A percentile compares a stretch with the other conserved stretches of the same genome.
phyloP scores from a whole-genome alignment of 352 stramenopile species.

The Globisporangium nodosum region DNA sequence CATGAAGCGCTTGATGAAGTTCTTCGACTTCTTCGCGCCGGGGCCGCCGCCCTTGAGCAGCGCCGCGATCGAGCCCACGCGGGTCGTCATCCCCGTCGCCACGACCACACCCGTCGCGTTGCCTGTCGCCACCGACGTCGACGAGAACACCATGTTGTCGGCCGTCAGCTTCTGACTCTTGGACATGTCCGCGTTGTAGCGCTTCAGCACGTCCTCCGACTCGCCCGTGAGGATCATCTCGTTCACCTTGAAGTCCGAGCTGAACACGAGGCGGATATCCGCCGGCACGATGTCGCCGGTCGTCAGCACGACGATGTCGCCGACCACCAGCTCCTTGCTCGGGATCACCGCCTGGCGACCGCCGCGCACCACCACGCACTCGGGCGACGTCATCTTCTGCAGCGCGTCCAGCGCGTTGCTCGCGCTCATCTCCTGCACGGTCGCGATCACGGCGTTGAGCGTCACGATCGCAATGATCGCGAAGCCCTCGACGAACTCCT shows the following conservation, averaged over 20 bases:
- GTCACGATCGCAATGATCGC: constrained; percentile 64
- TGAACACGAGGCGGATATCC: constrained; percentile 89
- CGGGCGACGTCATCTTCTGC: constrained; percentile 51
- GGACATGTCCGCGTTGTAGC: constrained; percentile 35
- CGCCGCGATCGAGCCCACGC: constrained; percentile 61
- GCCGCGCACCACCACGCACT: constrained; percentile 63
- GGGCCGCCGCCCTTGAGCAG: constrained; percentile 33
- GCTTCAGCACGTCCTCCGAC: constrained; percentile 74
- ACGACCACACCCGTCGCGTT: constrained; percentile 67
- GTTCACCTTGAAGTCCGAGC: constrained; percentile 85
- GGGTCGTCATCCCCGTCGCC: constrained; percentile 67
- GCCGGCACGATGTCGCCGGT: constrained; percentile 92
- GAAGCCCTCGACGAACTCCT: constrained; percentile 65
- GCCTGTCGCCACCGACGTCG: constrained; percentile 69
- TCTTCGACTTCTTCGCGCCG: constrained; percentile 27
- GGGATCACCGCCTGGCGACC: constrained; percentile 50
- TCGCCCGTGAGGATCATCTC: constrained; percentile 95
- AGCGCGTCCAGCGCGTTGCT: constrained; percentile 60
- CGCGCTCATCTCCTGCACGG: constrained; percentile 55
- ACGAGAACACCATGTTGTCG: constrained; percentile 93
- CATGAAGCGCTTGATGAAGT: constrained; percentile 42
- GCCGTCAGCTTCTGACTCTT: constrained; percentile 41
- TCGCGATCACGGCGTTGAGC: constrained; percentile 58
- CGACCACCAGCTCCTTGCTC: constrained; percentile 63
- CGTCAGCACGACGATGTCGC: constrained; percentile 83